Conservation (phyloP, 495 filamentous ascomycete genomes). For the Neurospora terricola region DNA sequence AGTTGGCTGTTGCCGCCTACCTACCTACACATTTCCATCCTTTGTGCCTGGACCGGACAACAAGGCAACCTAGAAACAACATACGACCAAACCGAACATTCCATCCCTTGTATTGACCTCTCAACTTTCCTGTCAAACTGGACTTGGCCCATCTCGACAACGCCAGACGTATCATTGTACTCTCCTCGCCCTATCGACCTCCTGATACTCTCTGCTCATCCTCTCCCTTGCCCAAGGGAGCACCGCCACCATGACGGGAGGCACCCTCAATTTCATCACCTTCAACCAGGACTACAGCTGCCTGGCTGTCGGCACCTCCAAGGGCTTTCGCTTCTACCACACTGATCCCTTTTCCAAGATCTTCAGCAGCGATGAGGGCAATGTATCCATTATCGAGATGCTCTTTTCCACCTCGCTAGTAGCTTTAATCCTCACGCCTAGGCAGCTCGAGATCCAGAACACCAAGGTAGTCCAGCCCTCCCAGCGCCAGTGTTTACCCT, state of each 20-base stretch:
- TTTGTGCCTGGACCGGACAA: neutral
- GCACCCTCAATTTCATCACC: constrained; percentile 91
- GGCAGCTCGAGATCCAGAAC: constrained; percentile 88
- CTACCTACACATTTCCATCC: neutral
- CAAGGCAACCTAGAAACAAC: neutral
- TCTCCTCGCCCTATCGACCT: neutral
- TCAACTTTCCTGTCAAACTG: neutral
- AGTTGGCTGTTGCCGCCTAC: neutral
- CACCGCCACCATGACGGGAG: constrained; percentile 29
- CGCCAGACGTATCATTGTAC: neutral
- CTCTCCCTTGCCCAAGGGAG: neutral
- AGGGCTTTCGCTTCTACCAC: constrained; percentile 90
- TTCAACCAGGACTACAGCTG: constrained; percentile 99
- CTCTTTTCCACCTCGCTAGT: constrained; percentile 98
- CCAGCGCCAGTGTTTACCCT: neutral
- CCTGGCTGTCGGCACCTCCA: constrained; percentile 83
- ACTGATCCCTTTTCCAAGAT: constrained; percentile 92
- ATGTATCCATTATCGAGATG: constrained; percentile 95
- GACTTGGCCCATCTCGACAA: neutral
- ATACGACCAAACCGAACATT: neutral
- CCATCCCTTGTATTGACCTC: neutral
- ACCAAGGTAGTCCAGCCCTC: constrained; percentile 62
- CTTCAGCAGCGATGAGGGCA: constrained; percentile 85
- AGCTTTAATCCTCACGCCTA: constrained; percentile 78
- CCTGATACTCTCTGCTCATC: neutral